A percentile compares a stretch with the other conserved stretches of the same genome.
These are phyloP conservation scores for Fraxinus pennsylvanica DNA, from an alignment of 257 asterid species.

Conservation along the genomic window DNA sequence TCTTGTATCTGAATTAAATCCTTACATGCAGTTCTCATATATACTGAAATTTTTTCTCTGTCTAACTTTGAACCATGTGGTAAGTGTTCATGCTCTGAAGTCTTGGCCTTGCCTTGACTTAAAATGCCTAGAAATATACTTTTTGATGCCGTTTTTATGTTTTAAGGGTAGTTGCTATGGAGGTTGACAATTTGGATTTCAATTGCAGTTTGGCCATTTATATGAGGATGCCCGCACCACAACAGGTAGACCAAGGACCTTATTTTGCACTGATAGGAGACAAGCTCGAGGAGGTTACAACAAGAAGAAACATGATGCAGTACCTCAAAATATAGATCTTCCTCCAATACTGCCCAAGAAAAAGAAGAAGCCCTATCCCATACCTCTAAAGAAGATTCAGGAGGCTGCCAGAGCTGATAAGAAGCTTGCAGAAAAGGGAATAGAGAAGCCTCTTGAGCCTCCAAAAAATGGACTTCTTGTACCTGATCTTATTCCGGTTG, in stretches of 20 bases:
- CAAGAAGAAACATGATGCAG: constrained; percentile 40
- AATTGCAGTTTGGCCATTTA: constrained; percentile 48
- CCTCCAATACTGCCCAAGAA: constrained; percentile 72
- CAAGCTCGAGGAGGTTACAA: constrained; percentile 36
- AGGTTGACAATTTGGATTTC: constrained; percentile 35
- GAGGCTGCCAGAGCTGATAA: constrained; percentile 76
- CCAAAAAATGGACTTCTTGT: constrained; percentile 78
- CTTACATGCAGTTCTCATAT: neutral
- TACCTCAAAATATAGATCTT: constrained; percentile 75
- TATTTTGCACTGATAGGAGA: constrained; percentile 43
- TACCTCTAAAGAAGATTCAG: constrained; percentile 72
- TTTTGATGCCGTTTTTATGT: neutral
- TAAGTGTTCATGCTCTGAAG: constrained; percentile 2
- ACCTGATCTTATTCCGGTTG: constrained; percentile 67
- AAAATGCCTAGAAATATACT: constrained; percentile 1
- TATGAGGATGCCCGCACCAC: constrained; percentile 30
- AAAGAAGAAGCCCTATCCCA: constrained; percentile 86
- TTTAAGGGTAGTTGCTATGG: constrained; percentile 6
- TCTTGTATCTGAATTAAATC: neutral
- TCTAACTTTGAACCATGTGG: neutral
- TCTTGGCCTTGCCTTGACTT: constrained; percentile 11
- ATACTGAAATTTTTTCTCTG: neutral
- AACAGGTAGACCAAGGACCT: constrained; percentile 33
- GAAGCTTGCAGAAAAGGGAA: constrained; percentile 82
- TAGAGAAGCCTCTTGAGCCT: constrained; percentile 86